Evolutionary conservation across 768 basidiomycete species (phyloP), one percentile per base, ranked within the genome.

Genomic region (Galerina sulciceps): DNA sequence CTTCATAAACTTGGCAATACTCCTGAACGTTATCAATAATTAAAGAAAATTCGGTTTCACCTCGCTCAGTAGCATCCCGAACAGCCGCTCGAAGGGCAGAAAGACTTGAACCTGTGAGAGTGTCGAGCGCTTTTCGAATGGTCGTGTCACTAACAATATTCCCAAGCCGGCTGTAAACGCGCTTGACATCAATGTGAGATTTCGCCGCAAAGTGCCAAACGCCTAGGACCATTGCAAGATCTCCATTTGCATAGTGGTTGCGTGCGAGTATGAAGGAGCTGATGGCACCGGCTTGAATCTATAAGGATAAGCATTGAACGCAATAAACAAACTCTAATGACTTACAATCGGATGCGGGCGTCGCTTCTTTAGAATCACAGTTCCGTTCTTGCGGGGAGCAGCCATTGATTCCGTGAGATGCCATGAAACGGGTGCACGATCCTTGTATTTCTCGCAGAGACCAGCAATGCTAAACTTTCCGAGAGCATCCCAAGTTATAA

Each of bases 101-200:
- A 10, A 61, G 42, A 40, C 55, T 46, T 10, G 57, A 52, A 15
- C 35, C 53, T 4, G 68, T 41, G 17, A 68, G 35, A 1, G 65
- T 48, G 18, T 64, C 57, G 4, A 68, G 60, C 1, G 61, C 65
- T 4, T 55, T 44, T 0, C 61, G 57, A n/a, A 59, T 49, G 1
- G 68, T 64, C 2, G 57, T 60, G 31, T 70, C 65, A 18, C 46
- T 34, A 10, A 70, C 62, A 26, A 46, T 35, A 22, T 55, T 53
- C 11, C 69, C 67, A 18, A 70, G 59, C 1, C 65, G 57, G 41
- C 61, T 58, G 26, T 58, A 61, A 3, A 64, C 53, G 6, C 68
- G 23, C n/a, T 47, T 47, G 3, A 47, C n/a, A 17, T 44, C 43
- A 4, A 44, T 20, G 10, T 44, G 43, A 20, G 46, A 47, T 34